Evolutionary conservation across 306 rosid genomes (phyloP).

Genomic region (Inga oerstediana): DNA sequence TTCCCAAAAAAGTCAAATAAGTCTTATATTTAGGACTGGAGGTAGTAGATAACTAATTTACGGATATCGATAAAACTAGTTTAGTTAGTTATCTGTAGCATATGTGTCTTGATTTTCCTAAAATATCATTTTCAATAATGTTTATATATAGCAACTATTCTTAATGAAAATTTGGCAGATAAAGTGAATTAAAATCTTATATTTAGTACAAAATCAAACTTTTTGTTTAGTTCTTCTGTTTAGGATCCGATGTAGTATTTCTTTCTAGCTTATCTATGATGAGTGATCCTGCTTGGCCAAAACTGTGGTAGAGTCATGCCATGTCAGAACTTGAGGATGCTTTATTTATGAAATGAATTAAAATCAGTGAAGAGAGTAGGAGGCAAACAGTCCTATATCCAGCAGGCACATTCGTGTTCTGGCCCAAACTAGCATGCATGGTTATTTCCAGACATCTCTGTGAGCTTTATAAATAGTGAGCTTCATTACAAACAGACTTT

Average conservation of each 20-base stretch:
- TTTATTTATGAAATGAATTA: slow-evolving; percentile 16
- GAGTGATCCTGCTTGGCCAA: slow-evolving; percentile 39
- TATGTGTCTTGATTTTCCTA: too few species aligned
- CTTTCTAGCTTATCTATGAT: slow-evolving; percentile 29
- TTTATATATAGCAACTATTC: too few species aligned
- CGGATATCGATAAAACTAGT: too few species aligned
- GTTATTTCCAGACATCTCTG: background rate
- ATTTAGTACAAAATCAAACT: too few species aligned
- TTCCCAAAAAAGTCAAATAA: too few species aligned
- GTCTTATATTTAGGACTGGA: too few species aligned
- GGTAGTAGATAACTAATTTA: too few species aligned
- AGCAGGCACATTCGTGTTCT: background rate
- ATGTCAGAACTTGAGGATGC: background rate
- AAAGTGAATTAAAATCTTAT: too few species aligned
- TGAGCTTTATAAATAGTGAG: background rate
- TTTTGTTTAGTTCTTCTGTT: too few species aligned
- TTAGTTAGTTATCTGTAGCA: too few species aligned
- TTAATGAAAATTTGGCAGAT: too few species aligned
- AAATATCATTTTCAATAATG: too few species aligned
- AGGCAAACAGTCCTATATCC: background rate
- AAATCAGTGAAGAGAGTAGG: slow-evolving; percentile 17
- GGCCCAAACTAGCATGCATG: background rate
- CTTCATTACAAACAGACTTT: background rate
- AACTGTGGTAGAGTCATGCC: slow-evolving; percentile 18
- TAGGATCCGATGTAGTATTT: background rate